phyloP scores from a whole-genome alignment of 2,329 filamentous ascomycete species.

The Didymella exigua region DNA sequence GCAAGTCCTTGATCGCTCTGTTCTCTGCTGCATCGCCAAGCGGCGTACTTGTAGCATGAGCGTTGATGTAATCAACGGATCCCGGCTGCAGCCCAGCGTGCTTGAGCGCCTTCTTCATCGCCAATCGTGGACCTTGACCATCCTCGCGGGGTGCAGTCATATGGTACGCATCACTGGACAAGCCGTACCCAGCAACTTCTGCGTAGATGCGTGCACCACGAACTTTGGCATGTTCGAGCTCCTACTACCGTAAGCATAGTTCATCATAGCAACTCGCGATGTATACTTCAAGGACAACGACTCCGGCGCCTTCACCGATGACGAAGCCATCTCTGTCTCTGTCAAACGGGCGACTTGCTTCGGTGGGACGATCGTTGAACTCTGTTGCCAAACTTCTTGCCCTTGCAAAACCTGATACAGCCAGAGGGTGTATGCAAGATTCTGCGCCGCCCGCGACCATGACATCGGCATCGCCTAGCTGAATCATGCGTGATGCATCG shows the following conservation, averaged over 20 bases:
- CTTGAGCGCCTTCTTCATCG: conserved; percentile 83
- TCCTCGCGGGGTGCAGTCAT: conserved; percentile 88
- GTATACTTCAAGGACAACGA: conserved; percentile 77
- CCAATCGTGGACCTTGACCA: conserved; percentile 78
- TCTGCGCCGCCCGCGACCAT: conserved; percentile 97
- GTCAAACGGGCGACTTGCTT: conserved; percentile 88
- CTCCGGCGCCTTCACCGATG: conserved; percentile 87
- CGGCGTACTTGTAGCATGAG: conserved; percentile 86
- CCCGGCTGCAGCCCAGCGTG: conserved; percentile 71
- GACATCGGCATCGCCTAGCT: conserved; percentile 87
- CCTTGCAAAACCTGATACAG: conserved; percentile 88
- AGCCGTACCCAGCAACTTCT: conserved; percentile 86
- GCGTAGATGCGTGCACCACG: conserved; percentile 85
- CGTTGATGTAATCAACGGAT: conserved; percentile 89
- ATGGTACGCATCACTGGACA: conserved; percentile 88
- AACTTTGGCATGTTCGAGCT: conserved; percentile 82
- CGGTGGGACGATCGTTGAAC: conserved; percentile 73
- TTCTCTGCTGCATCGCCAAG: conserved; percentile 91
- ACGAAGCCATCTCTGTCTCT: conserved; percentile 81
- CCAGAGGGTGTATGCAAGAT: conserved; percentile 92
- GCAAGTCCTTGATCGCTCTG: conserved; percentile 75
- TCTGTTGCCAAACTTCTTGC: conserved; percentile 83
- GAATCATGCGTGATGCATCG: conserved; percentile 90
- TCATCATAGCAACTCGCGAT: neutral
- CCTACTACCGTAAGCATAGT: conserved; percentile 51